Conservation (phyloP, 768 basidiomycete genomes). For the Suillus spraguei region DNA sequence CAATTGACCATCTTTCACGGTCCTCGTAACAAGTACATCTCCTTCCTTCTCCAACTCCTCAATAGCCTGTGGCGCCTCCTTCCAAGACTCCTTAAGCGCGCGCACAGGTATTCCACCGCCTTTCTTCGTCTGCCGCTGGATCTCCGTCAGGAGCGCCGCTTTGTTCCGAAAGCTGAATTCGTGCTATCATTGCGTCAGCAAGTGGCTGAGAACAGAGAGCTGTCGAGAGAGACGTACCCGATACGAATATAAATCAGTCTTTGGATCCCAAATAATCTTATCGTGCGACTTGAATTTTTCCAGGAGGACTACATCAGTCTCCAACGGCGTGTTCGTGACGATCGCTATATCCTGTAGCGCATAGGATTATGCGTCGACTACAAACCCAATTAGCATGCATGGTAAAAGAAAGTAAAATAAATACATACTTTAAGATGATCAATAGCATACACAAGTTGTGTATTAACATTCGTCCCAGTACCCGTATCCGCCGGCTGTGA, state of each 20-base stretch:
- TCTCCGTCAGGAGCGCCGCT: slow-evolving; percentile 79
- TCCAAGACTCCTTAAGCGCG: slow-evolving; percentile 88
- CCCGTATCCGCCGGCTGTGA: slow-evolving; percentile 90
- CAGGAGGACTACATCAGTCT: slow-evolving; percentile 67
- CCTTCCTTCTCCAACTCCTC: slow-evolving; percentile 91
- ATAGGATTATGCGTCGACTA: slow-evolving; percentile 69
- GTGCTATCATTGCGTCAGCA: slow-evolving; percentile 49
- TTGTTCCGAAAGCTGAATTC: slow-evolving; percentile 87
- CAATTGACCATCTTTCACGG: slow-evolving; percentile 79
- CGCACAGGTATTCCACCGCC: slow-evolving; percentile 87
- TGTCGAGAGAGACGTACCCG: slow-evolving; percentile 50
- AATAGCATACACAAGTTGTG: slow-evolving; percentile 84
- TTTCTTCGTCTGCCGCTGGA: slow-evolving; percentile 81
- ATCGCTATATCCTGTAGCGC: slow-evolving; percentile 89
- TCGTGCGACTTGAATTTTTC: slow-evolving; percentile 86
- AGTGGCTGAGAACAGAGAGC: background rate
- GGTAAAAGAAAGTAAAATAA: background rate
- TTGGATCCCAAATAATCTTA: slow-evolving; percentile 75
- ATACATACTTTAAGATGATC: slow-evolving; percentile 70
- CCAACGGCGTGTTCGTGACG: slow-evolving; percentile 74
- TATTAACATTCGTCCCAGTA: slow-evolving; percentile 79
- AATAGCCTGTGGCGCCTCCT: slow-evolving; percentile 79
- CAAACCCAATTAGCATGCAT: background rate
- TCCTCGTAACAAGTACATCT: slow-evolving; percentile 86
- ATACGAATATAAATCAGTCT: slow-evolving; percentile 86